These are phyloP conservation scores for Hsuehochloa calcarea DNA, from an alignment of 176 grass and related monocot genomes.

Conservation along the genomic window DNA sequence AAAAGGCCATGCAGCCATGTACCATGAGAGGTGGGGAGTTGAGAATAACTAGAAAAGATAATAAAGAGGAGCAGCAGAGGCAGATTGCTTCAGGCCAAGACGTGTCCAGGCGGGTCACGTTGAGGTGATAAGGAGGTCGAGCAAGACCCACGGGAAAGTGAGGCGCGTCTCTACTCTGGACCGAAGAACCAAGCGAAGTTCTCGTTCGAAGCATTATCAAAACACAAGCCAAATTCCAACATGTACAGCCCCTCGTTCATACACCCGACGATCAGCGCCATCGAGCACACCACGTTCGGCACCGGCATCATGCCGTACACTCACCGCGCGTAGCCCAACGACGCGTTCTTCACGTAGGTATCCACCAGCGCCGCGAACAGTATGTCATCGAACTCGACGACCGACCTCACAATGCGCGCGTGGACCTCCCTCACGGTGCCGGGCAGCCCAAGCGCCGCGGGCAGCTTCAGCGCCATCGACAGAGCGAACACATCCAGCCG, in stretches of 20 bases:
- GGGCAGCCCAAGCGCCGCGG: conserved; percentile 31
- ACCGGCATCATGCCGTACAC: conserved; percentile 40
- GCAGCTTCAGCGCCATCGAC: conserved; percentile 87
- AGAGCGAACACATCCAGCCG: conserved; percentile 61
- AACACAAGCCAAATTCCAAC: no score
- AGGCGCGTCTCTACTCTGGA: no score
- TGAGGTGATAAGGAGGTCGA: no score
- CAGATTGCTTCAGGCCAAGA: no score
- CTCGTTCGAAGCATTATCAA: no score
- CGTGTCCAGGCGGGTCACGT: no score
- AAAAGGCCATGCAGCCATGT: no score
- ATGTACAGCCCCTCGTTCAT: conserved; percentile 51
- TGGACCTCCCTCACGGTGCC: conserved; percentile 54
- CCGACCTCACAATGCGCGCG: conserved; percentile 46
- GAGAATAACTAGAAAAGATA: no score
- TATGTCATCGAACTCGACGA: conserved; percentile 50
- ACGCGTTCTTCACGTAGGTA: conserved; percentile 67
- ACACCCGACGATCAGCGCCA: conserved; percentile 74
- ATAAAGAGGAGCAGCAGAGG: no score
- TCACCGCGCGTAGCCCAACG: conserved; percentile 44
- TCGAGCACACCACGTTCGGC: conserved; percentile 67
- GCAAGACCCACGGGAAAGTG: no score
- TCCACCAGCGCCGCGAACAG: conserved; percentile 65
- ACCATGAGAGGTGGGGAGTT: no score
- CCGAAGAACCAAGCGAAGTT: no score